phyloP scores from a whole-genome alignment of 1,139 yeast species.

The Kurtzmaniella quercitrusa region DNA sequence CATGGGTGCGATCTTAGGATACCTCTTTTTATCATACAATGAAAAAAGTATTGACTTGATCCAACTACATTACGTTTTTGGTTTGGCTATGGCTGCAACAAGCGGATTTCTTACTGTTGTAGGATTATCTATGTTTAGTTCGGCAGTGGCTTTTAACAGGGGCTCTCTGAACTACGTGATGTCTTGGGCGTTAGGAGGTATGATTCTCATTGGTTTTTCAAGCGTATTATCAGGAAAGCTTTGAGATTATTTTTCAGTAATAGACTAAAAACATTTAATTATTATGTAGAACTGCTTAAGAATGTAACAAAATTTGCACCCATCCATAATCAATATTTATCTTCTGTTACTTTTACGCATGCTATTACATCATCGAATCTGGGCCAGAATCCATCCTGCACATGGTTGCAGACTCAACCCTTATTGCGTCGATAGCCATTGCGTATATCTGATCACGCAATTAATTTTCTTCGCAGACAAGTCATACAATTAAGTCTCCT shows the following conservation, averaged over 20 bases:
- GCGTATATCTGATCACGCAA: neutral
- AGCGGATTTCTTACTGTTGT: conserved; percentile 82
- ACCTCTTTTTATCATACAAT: conserved; percentile 45
- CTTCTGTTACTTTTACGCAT: too few relatives aligned
- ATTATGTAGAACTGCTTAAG: neutral
- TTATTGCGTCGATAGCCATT: neutral
- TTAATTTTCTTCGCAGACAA: conserved; percentile 1
- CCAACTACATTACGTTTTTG: conserved; percentile 48
- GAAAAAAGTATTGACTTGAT: conserved; percentile 27
- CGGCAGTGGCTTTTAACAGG: conserved; percentile 63
- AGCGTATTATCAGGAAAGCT: conserved; percentile 5
- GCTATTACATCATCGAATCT: neutral
- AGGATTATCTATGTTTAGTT: conserved; percentile 81
- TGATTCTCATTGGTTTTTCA: conserved; percentile 34
- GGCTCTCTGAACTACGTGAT: conserved; percentile 53
- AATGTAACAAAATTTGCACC: neutral
- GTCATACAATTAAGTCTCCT: neutral
- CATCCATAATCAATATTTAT: neutral
- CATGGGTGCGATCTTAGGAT: conserved; percentile 77
- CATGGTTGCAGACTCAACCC: neutral
- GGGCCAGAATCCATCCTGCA: neutral
- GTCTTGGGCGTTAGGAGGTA: conserved; percentile 51
- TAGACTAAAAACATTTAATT: neutral
- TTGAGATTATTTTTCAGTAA: too few relatives aligned
- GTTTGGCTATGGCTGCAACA: conserved; percentile 65